Conservation (phyloP, 192 early-diverging fungal genomes). For the Linnemannia elongata region DNA sequence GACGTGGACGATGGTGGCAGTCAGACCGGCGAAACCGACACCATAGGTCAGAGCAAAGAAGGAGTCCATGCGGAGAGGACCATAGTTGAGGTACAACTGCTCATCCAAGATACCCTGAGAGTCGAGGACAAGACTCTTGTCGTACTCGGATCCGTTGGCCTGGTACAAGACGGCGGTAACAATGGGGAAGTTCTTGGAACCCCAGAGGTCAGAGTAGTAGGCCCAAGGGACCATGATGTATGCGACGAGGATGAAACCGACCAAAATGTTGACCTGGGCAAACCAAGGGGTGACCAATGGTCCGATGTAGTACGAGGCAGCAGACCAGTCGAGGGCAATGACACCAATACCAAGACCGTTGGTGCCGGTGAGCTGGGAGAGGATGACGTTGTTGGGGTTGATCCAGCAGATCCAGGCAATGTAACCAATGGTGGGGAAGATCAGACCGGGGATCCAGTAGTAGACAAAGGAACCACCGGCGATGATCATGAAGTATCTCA, state of each 20-base stretch:
- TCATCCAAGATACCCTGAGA: slow-evolving; percentile 44
- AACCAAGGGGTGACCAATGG: slow-evolving; percentile 58
- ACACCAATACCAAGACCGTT: slow-evolving; percentile 65
- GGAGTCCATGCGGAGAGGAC: slow-evolving; percentile 60
- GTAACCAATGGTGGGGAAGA: slow-evolving; percentile 59
- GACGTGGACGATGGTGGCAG: slow-evolving; percentile 67
- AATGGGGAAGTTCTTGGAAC: slow-evolving; percentile 52
- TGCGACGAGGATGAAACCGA: slow-evolving; percentile 61
- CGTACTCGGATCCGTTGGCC: slow-evolving; percentile 34
- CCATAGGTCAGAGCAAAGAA: slow-evolving; percentile 63
- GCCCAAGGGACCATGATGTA: slow-evolving; percentile 64
- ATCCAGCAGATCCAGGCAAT: slow-evolving; percentile 65
- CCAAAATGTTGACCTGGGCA: slow-evolving; percentile 60
- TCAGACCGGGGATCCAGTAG: slow-evolving; percentile 66
- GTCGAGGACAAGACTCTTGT: slow-evolving; percentile 45
- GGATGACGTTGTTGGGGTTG: slow-evolving; percentile 49
- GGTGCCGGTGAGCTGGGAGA: slow-evolving; percentile 56
- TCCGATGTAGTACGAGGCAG: slow-evolving; percentile 55
- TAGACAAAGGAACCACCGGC: slow-evolving; percentile 65
- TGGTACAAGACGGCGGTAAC: slow-evolving; percentile 43
- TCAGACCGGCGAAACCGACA: slow-evolving; percentile 66
- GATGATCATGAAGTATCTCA: slow-evolving; percentile 69
- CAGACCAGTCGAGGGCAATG: slow-evolving; percentile 72
- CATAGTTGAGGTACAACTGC: slow-evolving; percentile 47
- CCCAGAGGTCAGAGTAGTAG: slow-evolving; percentile 63